These are phyloP conservation scores for Cucurbita ficifolia DNA, from an alignment of 306 rosid genomes.

Conservation along the genomic window DNA sequence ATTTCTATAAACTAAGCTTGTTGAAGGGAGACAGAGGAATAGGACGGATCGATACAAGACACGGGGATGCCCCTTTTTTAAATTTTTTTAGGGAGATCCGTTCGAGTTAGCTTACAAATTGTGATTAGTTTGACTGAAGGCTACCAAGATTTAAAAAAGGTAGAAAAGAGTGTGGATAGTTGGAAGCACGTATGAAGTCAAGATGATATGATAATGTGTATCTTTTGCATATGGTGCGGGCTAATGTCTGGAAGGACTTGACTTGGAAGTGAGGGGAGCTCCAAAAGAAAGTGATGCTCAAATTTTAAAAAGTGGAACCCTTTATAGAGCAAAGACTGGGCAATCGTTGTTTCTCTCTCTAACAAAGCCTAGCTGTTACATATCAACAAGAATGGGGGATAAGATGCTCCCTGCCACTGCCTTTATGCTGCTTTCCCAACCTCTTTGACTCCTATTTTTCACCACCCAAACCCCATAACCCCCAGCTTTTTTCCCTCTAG, in stretches of 20 bases:
- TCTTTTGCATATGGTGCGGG: constrained; percentile 4
- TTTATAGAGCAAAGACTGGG: not conserved
- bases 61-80: not conserved
- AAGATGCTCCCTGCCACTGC: constrained; percentile 1
- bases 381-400: not conserved
- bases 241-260: constrained; percentile 3
- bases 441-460: constrained; percentile 9
- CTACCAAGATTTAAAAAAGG: not conserved
- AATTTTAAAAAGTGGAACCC: not conserved
- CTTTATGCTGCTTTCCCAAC: constrained; percentile 10
- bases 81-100: too few relatives aligned
- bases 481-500: not conserved
- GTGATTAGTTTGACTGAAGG: not conserved
- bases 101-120: not conserved
- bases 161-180: not conserved
- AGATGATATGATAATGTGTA: not conserved
- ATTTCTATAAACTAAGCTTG: not conserved
- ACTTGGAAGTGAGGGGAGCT: constrained; percentile 5
- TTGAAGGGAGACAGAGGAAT: not conserved
- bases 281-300: not conserved
- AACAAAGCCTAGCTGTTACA: not conserved
- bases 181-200: not conserved
- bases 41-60: not conserved
- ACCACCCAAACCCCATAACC: not conserved
- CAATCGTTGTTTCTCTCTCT: not conserved